phyloP scores from a whole-genome alignment of 176 grass and related monocot genomes.

The Echinochloa phyllopogon region DNA sequence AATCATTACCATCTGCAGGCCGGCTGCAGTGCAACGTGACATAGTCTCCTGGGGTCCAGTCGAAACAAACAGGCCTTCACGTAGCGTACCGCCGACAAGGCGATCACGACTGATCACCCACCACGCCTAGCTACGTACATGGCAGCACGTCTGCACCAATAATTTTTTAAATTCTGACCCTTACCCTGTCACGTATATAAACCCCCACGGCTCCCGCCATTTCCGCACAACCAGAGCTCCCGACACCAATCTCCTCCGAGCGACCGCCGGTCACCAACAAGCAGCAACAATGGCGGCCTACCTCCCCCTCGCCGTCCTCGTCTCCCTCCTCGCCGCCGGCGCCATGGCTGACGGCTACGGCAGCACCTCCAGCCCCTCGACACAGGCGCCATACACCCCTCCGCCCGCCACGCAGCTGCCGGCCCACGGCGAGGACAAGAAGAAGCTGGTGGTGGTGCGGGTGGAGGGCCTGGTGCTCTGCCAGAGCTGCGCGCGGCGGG shows the following conservation, averaged over 20 bases:
- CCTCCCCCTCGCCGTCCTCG: slow-evolving; percentile 29
- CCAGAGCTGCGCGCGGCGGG: slow-evolving; percentile 59
- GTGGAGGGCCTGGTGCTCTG: slow-evolving; percentile 66
- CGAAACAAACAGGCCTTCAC: slow-evolving; percentile 45
- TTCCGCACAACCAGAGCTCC: not conserved
- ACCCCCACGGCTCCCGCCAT: not conserved
- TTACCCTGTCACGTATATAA: slow-evolving; percentile 36
- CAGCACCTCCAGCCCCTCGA: not conserved
- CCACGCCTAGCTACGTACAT: slow-evolving; percentile 26
- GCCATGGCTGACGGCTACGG: not conserved
- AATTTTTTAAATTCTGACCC: not conserved
- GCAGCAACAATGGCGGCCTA: slow-evolving; percentile 39
- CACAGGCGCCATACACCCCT: not conserved
- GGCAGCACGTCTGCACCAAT: slow-evolving; percentile 44
- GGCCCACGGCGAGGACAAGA: not conserved
- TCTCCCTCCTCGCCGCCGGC: slow-evolving; percentile 31
- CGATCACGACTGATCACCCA: slow-evolving; percentile 4
- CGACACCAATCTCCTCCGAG: not conserved
- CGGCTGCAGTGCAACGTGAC: not conserved
- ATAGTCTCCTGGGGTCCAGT: not conserved
- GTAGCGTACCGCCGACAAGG: slow-evolving; percentile 29
- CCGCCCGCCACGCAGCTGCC: not conserved
- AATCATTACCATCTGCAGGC: not conserved
- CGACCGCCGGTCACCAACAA: not conserved
- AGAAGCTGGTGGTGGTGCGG: slow-evolving; percentile 44